Conservation (phyloP, 306 rosid genomes). For the Hippophae tibetana region DNA sequence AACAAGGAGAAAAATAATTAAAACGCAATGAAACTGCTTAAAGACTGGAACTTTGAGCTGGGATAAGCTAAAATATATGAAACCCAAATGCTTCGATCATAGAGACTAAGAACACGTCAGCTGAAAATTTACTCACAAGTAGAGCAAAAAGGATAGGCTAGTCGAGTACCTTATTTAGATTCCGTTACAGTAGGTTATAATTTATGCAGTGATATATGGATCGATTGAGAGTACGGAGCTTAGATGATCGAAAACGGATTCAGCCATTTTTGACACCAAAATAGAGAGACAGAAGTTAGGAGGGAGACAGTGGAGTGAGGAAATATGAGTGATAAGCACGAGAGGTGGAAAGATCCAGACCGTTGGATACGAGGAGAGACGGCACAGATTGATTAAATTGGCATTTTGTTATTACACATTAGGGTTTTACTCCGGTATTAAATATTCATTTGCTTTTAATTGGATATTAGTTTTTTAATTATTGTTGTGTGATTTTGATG, state of each 20-base stretch:
- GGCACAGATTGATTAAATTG: no score
- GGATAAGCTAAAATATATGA: slow-evolving; percentile 23
- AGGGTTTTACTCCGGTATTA: no score
- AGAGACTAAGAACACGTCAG: slow-evolving; percentile 6
- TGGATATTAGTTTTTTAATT: no score
- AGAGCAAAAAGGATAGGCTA: slow-evolving; percentile 2
- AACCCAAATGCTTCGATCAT: slow-evolving; percentile 10
- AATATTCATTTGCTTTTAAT: no score
- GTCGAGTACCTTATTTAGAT: background rate
- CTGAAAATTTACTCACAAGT: slow-evolving; percentile 10
- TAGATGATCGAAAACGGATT: slow-evolving; percentile 16
- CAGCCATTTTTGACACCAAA: no score
- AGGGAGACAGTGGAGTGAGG: no score
- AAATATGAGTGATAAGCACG: no score
- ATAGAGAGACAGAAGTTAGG: no score
- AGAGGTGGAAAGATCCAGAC: no score
- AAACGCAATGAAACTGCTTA: slow-evolving; percentile 15
- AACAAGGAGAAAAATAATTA: background rate
- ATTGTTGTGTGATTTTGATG: no score
- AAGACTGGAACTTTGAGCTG: slow-evolving; percentile 33
- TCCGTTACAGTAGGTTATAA: slow-evolving; percentile 10
- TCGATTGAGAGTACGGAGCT: slow-evolving; percentile 10
- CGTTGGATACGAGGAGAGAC: no score
- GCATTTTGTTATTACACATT: no score
- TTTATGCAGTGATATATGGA: slow-evolving; percentile 20